A percentile compares a stretch with the other conserved stretches of the same genome.
phyloP scores from a whole-genome alignment of 2,329 filamentous ascomycete genomes.

The Curvularia spicifera region DNA sequence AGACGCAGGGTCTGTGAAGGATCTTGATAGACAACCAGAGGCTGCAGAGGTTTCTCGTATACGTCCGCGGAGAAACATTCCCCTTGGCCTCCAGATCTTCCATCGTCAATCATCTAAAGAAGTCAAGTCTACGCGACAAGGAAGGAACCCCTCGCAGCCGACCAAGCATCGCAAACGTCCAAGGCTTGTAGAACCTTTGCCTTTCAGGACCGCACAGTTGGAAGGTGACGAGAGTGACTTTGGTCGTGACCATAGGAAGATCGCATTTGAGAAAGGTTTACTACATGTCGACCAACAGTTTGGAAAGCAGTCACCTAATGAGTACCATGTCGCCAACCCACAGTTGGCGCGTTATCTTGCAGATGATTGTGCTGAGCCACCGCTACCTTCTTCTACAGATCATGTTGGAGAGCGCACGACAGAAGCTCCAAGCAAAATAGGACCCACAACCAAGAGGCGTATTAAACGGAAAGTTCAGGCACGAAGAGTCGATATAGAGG shows the following conservation, averaged over 20 bases:
- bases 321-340: conserved; percentile 31
- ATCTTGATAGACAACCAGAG: conserved; percentile 4
- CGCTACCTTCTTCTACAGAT: conserved; percentile 23
- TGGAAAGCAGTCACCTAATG: conserved; percentile 11
- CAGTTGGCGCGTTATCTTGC: conserved; percentile 45
- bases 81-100: conserved; percentile 20
- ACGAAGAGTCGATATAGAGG: conserved; percentile 55
- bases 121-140: conserved; percentile 6
- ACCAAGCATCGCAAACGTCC: conserved; percentile 1
- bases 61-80: conserved; percentile 7
- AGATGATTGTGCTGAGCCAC: conserved; percentile 35
- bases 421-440: not conserved
- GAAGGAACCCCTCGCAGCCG: not conserved
- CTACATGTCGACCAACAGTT: conserved; percentile 40
- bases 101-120: conserved; percentile 10
- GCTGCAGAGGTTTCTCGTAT: not conserved
- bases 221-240: conserved; percentile 53
- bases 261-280: conserved; percentile 48
- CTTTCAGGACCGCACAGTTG: conserved; percentile 50
- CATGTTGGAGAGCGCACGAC: conserved; percentile 23
- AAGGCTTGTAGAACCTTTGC: conserved; percentile 10
- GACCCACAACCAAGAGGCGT: conserved; percentile 28
- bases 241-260: conserved; percentile 42
- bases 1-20: conserved; percentile 3
- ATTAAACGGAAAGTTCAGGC: conserved; percentile 50